Percentiles rank a stretch among this genome's conserved stretches.
Evolutionary conservation across 805 yeast genomes (phyloP).

Genomic region (Schwanniomyces polymorphus): DNA sequence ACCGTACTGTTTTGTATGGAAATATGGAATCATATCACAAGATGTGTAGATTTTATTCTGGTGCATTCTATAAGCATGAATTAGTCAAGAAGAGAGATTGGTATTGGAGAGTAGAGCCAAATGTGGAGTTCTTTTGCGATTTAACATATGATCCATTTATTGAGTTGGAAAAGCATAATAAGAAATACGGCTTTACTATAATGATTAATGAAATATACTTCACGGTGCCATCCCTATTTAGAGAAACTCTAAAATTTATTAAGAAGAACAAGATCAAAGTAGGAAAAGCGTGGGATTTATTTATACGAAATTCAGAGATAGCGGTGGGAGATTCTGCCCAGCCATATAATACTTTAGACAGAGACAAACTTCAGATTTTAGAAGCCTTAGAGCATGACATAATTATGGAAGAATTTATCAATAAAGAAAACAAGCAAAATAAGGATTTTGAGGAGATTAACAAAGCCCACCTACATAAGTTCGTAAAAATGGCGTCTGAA

Average conservation of each 20-base stretch:
- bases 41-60: conserved; percentile 94
- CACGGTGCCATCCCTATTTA: conserved; percentile 80
- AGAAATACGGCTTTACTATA: conserved; percentile 84
- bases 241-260: conserved; percentile 67
- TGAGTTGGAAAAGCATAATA: conserved; percentile 68
- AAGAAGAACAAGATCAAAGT: conserved; percentile 43
- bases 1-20: conserved; percentile 82
- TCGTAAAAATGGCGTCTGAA: conserved; percentile 38
- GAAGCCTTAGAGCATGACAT: conserved; percentile 27
- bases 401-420: conserved; percentile 21
- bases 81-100: conserved; percentile 71
- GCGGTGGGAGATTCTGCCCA: conserved; percentile 19
- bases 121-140: conserved; percentile 87
- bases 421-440: conserved; percentile 19
- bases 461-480: conserved; percentile 29
- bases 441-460: conserved; percentile 21
- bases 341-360: conserved; percentile 20
- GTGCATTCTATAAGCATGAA: conserved; percentile 78
- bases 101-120: conserved; percentile 98
- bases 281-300: conserved; percentile 70
- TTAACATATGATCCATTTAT: conserved; percentile 87
- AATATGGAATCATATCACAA: conserved; percentile 80
- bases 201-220: conserved; percentile 74
- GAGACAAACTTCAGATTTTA: conserved; percentile 17
- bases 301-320: conserved; percentile 39